A percentile compares a stretch with the other conserved stretches of the same genome.
Evolutionary conservation across 192 early-diverging fungal genomes (phyloP).

Genomic region (Backusella morwellensis): DNA sequence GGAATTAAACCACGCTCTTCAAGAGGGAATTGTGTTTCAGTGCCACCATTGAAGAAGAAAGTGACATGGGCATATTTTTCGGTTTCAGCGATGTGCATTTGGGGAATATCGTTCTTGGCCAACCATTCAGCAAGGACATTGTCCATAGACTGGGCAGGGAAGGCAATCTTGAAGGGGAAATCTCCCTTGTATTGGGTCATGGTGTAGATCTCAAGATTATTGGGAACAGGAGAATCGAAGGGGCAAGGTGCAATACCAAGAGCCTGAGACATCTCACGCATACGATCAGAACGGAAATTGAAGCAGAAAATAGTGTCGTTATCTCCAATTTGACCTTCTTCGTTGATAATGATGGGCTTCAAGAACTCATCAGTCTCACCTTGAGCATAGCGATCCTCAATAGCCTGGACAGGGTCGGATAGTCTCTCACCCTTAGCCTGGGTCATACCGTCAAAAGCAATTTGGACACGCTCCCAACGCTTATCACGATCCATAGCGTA

Average conservation of each 20-base stretch:
- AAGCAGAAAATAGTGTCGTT: constrained; percentile 95
- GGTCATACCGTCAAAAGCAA: constrained; percentile 90
- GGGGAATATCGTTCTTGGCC: constrained; percentile 76
- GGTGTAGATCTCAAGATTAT: constrained; percentile 82
- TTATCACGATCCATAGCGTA: constrained; percentile 99
- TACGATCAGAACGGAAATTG: constrained; percentile 98
- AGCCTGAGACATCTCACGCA: constrained; percentile 88
- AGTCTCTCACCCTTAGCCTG: constrained; percentile 74
- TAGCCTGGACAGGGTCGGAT: constrained; percentile 59
- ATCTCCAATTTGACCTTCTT: constrained; percentile 74
- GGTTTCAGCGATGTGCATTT: constrained; percentile 98
- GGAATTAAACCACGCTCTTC: constrained; percentile 91
- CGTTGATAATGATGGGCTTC: constrained; percentile 92
- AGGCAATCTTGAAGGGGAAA: constrained; percentile 90
- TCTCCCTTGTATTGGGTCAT: constrained; percentile 99
- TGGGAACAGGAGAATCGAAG: constrained; percentile 78
- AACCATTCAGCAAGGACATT: constrained; percentile 98
- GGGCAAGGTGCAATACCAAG: constrained; percentile 85
- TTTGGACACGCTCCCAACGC: constrained; percentile 97
- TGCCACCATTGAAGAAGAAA: constrained; percentile 99
- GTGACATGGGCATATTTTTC: constrained; percentile 99
- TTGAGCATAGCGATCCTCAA: constrained; percentile 83
- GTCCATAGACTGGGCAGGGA: constrained; percentile 96
- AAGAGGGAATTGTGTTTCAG: constrained; percentile 84
- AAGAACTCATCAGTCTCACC: constrained; percentile 99